These are phyloP conservation scores for Trichoderma koningii DNA, from an alignment of 2,329 filamentous ascomycete genomes.

Conservation along the genomic window DNA sequence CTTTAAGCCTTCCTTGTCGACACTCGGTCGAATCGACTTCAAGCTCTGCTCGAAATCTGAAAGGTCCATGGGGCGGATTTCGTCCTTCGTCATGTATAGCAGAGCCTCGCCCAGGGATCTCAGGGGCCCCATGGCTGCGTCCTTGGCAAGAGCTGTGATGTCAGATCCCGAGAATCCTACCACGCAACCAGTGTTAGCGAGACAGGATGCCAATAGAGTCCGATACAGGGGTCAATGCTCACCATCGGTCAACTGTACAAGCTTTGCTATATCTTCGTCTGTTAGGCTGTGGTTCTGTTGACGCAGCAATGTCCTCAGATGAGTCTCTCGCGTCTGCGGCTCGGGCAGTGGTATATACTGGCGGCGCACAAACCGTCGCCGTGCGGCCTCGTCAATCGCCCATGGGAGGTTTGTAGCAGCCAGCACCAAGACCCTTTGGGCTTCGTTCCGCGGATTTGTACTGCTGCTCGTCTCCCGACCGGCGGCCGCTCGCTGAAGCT, in stretches of 20 bases:
- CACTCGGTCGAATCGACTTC: constrained; percentile 82
- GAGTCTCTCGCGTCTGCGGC: constrained; percentile 73
- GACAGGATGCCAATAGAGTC: not conserved
- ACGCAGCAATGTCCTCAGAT: constrained; percentile 76
- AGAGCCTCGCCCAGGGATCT: constrained; percentile 87
- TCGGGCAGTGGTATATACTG: constrained; percentile 97
- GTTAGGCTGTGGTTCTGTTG: constrained; percentile 83
- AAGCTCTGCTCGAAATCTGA: constrained; percentile 84
- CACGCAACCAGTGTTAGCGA: not conserved
- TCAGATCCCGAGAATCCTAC: constrained; percentile 96
- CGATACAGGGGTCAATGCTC: constrained; percentile 37
- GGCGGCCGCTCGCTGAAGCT: constrained; percentile 87
- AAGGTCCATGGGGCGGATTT: constrained; percentile 84
- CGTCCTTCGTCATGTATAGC: constrained; percentile 87
- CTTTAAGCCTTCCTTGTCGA: constrained; percentile 80
- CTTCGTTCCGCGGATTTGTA: constrained; percentile 73
- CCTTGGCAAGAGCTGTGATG: constrained; percentile 94
- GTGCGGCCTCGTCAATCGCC: constrained; percentile 95
- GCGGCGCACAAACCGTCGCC: constrained; percentile 84
- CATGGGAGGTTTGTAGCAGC: constrained; percentile 95
- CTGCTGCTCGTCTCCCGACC: constrained; percentile 71
- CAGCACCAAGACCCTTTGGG: constrained; percentile 85
- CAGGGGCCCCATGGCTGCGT: constrained; percentile 95
- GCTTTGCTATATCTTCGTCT: constrained; percentile 67
- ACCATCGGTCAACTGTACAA: constrained; percentile 87